Evolutionary conservation across 495 filamentous ascomycete genomes (phyloP).

Genomic region (Pseudomonodictys pantanalensis): DNA sequence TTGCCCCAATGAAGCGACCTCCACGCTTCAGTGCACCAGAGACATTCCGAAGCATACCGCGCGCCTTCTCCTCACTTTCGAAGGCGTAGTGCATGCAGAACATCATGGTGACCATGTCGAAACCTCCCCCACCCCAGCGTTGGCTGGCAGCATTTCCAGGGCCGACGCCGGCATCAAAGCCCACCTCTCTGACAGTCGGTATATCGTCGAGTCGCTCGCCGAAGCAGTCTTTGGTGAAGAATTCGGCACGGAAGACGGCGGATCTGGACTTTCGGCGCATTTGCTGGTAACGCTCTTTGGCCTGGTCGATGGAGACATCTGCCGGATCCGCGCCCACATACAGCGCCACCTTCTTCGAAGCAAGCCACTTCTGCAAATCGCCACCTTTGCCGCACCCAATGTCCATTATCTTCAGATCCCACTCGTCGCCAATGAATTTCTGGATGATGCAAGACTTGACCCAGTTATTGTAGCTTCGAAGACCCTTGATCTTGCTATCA

Average conservation of each 20-base stretch:
- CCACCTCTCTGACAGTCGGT: slow-evolving; percentile 74
- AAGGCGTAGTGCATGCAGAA: slow-evolving; percentile 99
- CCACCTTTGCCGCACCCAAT: slow-evolving; percentile 97
- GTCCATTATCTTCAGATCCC: slow-evolving; percentile 75
- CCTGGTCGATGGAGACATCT: slow-evolving; percentile 86
- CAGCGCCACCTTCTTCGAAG: slow-evolving; percentile 76
- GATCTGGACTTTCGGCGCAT: slow-evolving; percentile 60
- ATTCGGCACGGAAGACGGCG: slow-evolving; percentile 74
- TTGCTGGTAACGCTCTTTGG: slow-evolving; percentile 71
- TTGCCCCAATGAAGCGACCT: slow-evolving; percentile 86
- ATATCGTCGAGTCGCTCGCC: slow-evolving; percentile 74
- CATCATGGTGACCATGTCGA: slow-evolving; percentile 97
- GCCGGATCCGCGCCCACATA: slow-evolving; percentile 94
- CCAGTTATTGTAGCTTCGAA: slow-evolving; percentile 97
- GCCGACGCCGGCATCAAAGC: slow-evolving; percentile 68
- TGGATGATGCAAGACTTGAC: slow-evolving; percentile 95
- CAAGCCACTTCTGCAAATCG: slow-evolving; percentile 93
- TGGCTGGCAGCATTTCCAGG: slow-evolving; percentile 55
- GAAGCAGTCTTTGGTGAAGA: slow-evolving; percentile 86
- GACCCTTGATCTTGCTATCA: slow-evolving; percentile 86
- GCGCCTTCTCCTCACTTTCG: slow-evolving; percentile 78
- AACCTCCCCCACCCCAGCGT: slow-evolving; percentile 71
- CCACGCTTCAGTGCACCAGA: slow-evolving; percentile 86
- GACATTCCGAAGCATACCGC: slow-evolving; percentile 91
- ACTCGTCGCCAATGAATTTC: slow-evolving; percentile 87